Conservation (phyloP, 371 early-diverging fungal genomes). For the Capillidium heterosporum region DNA sequence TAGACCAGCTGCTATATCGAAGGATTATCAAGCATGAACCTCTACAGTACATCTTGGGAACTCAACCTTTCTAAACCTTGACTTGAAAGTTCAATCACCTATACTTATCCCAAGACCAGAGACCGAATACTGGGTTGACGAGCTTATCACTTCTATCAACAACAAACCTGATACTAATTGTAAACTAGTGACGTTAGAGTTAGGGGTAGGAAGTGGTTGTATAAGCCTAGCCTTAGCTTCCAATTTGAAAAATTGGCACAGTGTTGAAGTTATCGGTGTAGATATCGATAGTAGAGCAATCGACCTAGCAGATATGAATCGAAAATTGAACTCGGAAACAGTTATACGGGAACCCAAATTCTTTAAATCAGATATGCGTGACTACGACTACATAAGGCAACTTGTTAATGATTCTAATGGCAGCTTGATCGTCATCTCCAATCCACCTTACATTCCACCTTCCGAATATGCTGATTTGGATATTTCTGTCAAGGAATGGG, state of each 20-base stretch:
- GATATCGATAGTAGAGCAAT: constrained; percentile 26
- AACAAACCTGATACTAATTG: background rate
- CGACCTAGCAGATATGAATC: constrained; percentile 25
- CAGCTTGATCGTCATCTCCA: constrained; percentile 53
- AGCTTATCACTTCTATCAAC: constrained; percentile 23
- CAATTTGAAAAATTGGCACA: constrained; percentile 18
- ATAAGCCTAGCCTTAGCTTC: constrained; percentile 58
- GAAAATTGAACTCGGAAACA: background rate
- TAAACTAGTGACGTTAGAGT: constrained; percentile 50
- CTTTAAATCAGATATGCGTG: constrained; percentile 22
- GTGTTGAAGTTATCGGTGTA: constrained; percentile 9
- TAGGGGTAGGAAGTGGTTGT: constrained; percentile 80
- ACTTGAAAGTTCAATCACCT: constrained; percentile 48
- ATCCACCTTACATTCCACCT: constrained; percentile 80
- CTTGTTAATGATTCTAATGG: constrained; percentile 9
- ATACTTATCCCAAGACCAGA: constrained; percentile 84
- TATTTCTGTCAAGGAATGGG: constrained; percentile 63
- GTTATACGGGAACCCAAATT: constrained; percentile 16
- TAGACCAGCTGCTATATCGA: too few relatives aligned
- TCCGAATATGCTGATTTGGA: constrained; percentile 43
- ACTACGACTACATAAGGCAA: background rate
- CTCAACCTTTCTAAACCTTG: constrained; percentile 64
- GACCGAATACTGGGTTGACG: constrained; percentile 77
- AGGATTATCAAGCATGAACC: background rate
- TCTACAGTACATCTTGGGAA: constrained; percentile 22